Percentiles rank a stretch among this genome's conserved stretches.
Evolutionary conservation across 2,329 filamentous ascomycete species (phyloP).

Genomic region (Cladosporium sp.): DNA sequence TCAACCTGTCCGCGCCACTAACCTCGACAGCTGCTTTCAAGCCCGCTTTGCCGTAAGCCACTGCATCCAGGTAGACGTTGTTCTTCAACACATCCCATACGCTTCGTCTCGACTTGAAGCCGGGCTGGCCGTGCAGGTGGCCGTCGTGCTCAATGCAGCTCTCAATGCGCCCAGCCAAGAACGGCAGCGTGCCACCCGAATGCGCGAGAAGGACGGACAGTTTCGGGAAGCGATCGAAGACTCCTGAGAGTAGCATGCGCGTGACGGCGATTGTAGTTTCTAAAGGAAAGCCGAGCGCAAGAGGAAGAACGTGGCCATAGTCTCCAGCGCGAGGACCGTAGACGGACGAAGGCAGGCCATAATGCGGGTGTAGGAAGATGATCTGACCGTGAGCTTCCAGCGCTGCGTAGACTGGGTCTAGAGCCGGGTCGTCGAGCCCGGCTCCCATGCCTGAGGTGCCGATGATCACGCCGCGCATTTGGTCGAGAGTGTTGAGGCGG

Average conservation of each 20-base stretch:
- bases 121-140: constrained; percentile 61
- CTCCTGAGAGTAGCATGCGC: constrained; percentile 78
- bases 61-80: constrained; percentile 83
- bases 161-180: constrained; percentile 81
- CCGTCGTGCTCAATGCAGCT: constrained; percentile 80
- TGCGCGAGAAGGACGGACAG: constrained; percentile 77
- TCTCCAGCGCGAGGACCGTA: constrained; percentile 67
- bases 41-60: constrained; percentile 72
- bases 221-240: constrained; percentile 68
- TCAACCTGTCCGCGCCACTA: constrained; percentile 59
- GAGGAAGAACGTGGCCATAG: constrained; percentile 81
- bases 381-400: constrained; percentile 59
- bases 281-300: constrained; percentile 82
- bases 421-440: constrained; percentile 69
- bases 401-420: constrained; percentile 67
- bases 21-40: constrained; percentile 65
- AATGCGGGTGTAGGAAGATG: constrained; percentile 86
- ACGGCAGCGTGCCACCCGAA: constrained; percentile 81
- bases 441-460: constrained; percentile 75
- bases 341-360: constrained; percentile 73
- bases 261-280: constrained; percentile 89
- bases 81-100: constrained; percentile 61
- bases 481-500: constrained; percentile 54
- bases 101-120: constrained; percentile 49
- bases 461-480: constrained; percentile 80